Evolutionary conservation across 306 rosid species (phyloP).

Genomic region (Pyrus pyrifolia): DNA sequence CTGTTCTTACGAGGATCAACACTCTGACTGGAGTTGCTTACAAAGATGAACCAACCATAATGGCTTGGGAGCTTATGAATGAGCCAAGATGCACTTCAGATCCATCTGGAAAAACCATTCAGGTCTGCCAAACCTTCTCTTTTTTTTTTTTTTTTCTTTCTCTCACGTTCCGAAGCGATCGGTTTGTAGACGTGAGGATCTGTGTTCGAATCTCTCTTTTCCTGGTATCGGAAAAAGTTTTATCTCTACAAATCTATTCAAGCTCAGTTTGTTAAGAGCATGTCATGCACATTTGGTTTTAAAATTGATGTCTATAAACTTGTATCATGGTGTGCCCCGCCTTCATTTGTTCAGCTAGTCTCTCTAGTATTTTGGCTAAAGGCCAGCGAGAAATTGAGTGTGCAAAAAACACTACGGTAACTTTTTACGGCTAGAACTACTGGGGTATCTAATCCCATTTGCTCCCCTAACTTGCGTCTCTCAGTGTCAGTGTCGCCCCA

Average conservation of each 20-base stretch:
- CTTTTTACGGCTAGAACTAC: background rate
- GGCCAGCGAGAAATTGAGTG: background rate
- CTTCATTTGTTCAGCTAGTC: background rate
- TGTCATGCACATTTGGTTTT: background rate
- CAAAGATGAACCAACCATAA: constrained; percentile 81
- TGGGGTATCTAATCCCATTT: no score
- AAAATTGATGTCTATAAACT: background rate
- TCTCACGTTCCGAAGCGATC: no score
- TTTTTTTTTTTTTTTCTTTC: no score
- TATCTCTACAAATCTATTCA: background rate
- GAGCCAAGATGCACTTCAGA: constrained; percentile 78
- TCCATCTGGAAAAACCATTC: constrained; percentile 63
- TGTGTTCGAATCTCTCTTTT: no score
- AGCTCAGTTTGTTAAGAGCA: no score
- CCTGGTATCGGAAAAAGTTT: no score
- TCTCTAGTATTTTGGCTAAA: background rate
- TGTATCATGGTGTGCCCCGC: background rate
- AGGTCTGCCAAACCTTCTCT: constrained; percentile 35
- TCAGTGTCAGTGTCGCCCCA: no score
- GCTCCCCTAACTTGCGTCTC: no score
- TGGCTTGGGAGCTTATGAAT: constrained; percentile 99
- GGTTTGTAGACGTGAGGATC: no score
- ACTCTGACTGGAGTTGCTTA: constrained; percentile 64
- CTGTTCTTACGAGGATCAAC: constrained; percentile 65
- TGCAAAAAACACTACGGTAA: background rate